Base-by-base conservation (phyloP, 306 rosid genomes). In the Rosa chinensis region DNA sequence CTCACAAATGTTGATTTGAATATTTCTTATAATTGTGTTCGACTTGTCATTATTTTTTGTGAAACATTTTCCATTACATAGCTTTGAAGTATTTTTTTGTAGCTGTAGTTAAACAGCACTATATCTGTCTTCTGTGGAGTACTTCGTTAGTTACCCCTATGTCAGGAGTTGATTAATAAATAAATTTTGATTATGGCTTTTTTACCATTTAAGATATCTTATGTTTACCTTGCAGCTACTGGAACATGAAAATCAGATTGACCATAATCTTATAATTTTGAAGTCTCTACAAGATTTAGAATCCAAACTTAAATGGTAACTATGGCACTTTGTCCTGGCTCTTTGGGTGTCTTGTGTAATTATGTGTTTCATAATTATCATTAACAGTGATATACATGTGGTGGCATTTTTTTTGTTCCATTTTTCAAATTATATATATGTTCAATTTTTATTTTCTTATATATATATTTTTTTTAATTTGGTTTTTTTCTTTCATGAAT, bases 201-300 rank as follows among this genome's bases (percentile, higher is more conserved):
- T 67, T 43, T 48, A 69, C 20, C 37, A 17, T 73, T n/a, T 78
- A 66, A 40, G 16, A 40, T 47, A 50, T 78, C 75, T 49, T 32
- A 47, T 75, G 28, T 50, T 23, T 67, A 53, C 79, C 74, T 81
- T 88, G 86, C 91, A 95, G 99, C 83, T 84, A 66, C 72, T 93
- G 63, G 88, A 89, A 84, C 97, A 93, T 74, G 95, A 89, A 32
- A 78, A 82, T 82, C 86, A 88, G 88, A 84, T 95, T 74, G 88
- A 95, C 75, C 87, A 84, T 83, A 92, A 85, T 77, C 84, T 83
- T 75, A 62, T 55, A 75, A 67, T 70, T 76, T 70, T 95, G 39
- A 86, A 89, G 85, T 85, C 99, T 74, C 81, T 91, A 83, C 86
- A 90, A 85, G 87, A 90, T 79, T 88, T 93, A 66, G 89, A 95